Evolutionary conservation across 2,329 filamentous ascomycete species (phyloP).

Genomic region (Penicillium sp.): DNA sequence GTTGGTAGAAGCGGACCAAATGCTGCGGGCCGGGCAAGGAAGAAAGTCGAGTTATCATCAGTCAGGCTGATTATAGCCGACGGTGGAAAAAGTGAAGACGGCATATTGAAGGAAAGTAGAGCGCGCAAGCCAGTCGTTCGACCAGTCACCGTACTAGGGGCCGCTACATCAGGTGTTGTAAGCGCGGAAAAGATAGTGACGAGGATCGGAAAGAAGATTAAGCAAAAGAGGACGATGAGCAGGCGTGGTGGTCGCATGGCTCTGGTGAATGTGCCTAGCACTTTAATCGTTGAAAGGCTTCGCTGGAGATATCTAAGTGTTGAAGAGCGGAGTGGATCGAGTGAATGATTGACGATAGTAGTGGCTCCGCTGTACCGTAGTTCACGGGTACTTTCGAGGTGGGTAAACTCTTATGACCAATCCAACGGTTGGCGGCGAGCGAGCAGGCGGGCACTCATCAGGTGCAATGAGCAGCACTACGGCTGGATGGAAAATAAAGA

Average conservation of each 20-base stretch:
- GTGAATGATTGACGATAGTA: conserved; percentile 14
- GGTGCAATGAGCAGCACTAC: conserved; percentile 27
- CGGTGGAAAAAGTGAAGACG: conserved; percentile 87
- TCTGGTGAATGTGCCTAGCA: conserved; percentile 16
- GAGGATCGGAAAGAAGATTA: conserved; percentile 50
- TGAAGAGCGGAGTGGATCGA: conserved; percentile 8
- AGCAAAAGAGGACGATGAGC: conserved; percentile 46
- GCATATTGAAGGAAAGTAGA: conserved; percentile 69
- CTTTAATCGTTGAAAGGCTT: not conserved
- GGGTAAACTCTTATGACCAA: conserved; percentile 30
- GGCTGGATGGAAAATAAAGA: conserved; percentile 13
- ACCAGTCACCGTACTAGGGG: conserved; percentile 37
- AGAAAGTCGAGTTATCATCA: conserved; percentile 97
- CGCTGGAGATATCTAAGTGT: not conserved
- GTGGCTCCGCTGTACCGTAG: conserved; percentile 20
- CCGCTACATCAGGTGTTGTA: conserved; percentile 40
- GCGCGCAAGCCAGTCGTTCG: conserved; percentile 52
- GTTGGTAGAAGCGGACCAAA: conserved; percentile 79
- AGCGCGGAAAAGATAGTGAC: conserved; percentile 50
- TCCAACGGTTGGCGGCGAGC: conserved; percentile 32
- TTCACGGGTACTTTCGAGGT: conserved; percentile 3
- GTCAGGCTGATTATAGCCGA: conserved; percentile 95
- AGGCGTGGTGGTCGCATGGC: conserved; percentile 50
- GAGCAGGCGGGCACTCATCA: conserved; percentile 36
- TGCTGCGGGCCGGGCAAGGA: conserved; percentile 86